These are phyloP conservation scores for Mortierella antarctica DNA, from an alignment of 192 early-diverging fungal genomes.

Conservation along the genomic window DNA sequence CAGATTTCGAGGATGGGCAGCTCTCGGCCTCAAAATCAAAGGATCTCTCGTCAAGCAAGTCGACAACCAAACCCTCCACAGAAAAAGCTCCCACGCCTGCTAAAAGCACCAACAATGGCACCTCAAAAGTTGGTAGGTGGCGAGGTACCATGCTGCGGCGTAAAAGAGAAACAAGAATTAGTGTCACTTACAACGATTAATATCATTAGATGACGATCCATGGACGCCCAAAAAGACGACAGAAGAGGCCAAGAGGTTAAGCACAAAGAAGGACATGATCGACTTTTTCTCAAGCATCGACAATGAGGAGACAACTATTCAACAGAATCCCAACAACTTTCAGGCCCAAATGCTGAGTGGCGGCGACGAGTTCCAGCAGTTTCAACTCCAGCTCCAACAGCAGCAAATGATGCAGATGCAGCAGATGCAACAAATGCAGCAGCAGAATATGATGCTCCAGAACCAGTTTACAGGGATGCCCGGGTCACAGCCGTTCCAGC, in stretches of 20 bases:
- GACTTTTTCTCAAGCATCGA: slow-evolving; percentile 60
- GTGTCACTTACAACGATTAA: background rate
- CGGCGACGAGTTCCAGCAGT: slow-evolving; percentile 50
- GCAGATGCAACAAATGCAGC: slow-evolving; percentile 44
- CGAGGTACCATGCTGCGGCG: background rate
- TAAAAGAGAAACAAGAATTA: background rate
- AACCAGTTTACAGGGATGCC: slow-evolving; percentile 37
- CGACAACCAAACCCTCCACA: slow-evolving; percentile 28
- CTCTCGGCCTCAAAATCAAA: slow-evolving; percentile 18
- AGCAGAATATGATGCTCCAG: slow-evolving; percentile 48
- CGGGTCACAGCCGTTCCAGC: slow-evolving; percentile 20
- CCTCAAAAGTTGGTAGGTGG: slow-evolving; percentile 11
- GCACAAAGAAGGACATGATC: slow-evolving; percentile 53
- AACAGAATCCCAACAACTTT: slow-evolving; percentile 38
- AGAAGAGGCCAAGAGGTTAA: slow-evolving; percentile 26
- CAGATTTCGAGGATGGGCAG: slow-evolving; percentile 77
- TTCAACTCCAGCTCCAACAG: slow-evolving; percentile 44
- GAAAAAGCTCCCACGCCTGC: slow-evolving; percentile 13
- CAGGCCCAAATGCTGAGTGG: slow-evolving; percentile 29
- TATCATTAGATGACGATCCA: slow-evolving; percentile 27
- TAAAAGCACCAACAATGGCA: slow-evolving; percentile 10
- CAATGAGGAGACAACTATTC: slow-evolving; percentile 51
- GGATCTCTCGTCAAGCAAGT: slow-evolving; percentile 36
- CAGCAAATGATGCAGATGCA: slow-evolving; percentile 41
- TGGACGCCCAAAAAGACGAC: slow-evolving; percentile 40